Conservation (phyloP, 345 rosid genomes). For the Lepidium aucheri region DNA sequence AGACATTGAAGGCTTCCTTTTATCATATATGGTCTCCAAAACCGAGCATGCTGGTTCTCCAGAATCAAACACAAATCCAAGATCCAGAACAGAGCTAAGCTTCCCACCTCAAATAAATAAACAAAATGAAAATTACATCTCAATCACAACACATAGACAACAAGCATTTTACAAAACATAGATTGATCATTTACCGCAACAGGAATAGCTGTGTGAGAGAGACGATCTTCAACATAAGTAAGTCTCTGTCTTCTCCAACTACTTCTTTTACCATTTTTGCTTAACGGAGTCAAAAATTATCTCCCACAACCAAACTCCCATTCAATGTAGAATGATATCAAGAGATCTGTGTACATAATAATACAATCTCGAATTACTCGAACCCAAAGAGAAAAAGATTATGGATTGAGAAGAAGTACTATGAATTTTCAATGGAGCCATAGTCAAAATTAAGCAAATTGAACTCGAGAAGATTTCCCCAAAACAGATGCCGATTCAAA, state of each 20-base stretch:
- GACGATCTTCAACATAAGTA: conserved; percentile 59
- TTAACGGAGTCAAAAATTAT: background rate
- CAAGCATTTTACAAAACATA: background rate
- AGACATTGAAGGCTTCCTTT: conserved; percentile 49
- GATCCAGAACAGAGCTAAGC: conserved; percentile 67
- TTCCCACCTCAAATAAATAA: conserved; percentile 36
- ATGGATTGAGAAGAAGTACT: too few species aligned
- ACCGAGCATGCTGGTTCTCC: conserved; percentile 70
- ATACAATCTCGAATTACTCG: background rate
- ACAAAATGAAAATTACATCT: background rate
- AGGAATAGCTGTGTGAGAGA: conserved; percentile 54
- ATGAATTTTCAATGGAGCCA: too few species aligned
- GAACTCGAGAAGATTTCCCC: too few species aligned
- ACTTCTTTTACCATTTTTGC: conserved; percentile 74
- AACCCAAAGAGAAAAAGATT: too few species aligned
- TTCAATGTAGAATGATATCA: background rate
- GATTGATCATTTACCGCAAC: conserved; percentile 42
- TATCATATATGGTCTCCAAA: conserved; percentile 47
- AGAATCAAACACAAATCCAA: conserved; percentile 74
- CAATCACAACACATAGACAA: background rate
- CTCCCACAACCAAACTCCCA: background rate
- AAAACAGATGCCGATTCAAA: too few species aligned
- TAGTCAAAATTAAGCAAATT: too few species aligned
- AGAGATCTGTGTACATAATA: background rate
- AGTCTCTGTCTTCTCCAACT: conserved; percentile 79